phyloP scores from a whole-genome alignment of 768 basidiomycete genomes.

The Holtermannia corniformis region DNA sequence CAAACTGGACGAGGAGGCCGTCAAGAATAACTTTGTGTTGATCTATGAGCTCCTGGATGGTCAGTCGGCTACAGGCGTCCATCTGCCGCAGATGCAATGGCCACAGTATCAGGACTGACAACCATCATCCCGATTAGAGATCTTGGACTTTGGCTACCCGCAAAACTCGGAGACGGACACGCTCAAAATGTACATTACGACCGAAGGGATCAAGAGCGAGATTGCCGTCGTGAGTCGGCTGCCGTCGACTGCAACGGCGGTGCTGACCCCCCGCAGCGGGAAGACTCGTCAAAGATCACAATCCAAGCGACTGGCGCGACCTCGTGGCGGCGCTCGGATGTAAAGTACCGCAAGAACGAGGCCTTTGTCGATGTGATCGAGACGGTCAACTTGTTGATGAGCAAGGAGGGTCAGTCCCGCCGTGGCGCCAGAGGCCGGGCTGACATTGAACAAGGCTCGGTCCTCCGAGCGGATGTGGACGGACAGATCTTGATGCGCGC shows the following conservation, averaged over 20 bases:
- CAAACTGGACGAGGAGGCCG: conserved; percentile 92
- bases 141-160: conserved; percentile 97
- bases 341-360: conserved; percentile 99
- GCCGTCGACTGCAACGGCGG: not conserved
- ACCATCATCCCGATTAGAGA: too few species aligned
- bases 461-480: conserved; percentile 91
- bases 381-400: conserved; percentile 92
- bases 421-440: not conserved
- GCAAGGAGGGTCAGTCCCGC: conserved; percentile 66
- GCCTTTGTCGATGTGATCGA: conserved; percentile 99
- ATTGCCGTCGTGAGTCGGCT: conserved; percentile 60
- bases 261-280: conserved; percentile 47
- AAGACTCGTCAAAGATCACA: conserved; percentile 95
- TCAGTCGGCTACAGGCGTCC: conserved; percentile 41
- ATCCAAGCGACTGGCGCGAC: conserved; percentile 93
- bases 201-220: conserved; percentile 84
- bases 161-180: conserved; percentile 99
- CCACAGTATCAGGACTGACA: not conserved
- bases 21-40: conserved; percentile 98
- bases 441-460: conserved; percentile 52
- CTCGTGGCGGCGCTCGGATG: conserved; percentile 88
- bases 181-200: conserved; percentile 94
- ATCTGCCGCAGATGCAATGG: not conserved
- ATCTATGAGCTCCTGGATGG: conserved; percentile 98
- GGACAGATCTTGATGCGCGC: conserved; percentile 98